Conservation (phyloP, 176 grass and related monocot species). For the Oryza glaberrima region DNA sequence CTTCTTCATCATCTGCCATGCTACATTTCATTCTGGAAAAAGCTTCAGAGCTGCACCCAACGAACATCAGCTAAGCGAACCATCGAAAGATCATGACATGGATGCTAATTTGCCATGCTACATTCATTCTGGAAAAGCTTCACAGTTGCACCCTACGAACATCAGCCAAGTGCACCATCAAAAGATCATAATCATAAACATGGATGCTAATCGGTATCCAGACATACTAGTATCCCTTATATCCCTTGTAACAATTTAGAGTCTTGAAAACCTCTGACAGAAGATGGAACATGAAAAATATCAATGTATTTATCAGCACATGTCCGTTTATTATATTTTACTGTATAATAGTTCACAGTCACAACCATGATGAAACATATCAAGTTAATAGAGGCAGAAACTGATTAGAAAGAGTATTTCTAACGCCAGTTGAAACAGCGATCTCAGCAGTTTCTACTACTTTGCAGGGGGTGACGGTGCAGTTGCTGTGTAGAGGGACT, state of each 20-base stretch:
- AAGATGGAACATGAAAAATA: not conserved
- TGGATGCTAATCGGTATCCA: not conserved
- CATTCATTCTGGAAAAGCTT: not conserved
- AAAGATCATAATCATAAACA: not conserved
- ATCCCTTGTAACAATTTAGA: not conserved
- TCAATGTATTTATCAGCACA: constrained; percentile 23
- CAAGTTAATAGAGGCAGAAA: constrained; percentile 20
- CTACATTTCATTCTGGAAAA: not conserved
- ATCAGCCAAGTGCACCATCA: not conserved
- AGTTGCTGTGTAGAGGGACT: constrained; percentile 62
- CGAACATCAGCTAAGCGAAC: not conserved
- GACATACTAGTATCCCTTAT: not conserved
- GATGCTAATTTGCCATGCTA: not conserved
- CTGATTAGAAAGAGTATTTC: constrained; percentile 63
- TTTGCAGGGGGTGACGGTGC: constrained; percentile 37
- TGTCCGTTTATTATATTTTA: constrained; percentile 22
- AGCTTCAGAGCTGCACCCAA: not conserved
- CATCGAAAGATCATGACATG: not conserved
- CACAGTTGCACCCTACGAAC: not conserved
- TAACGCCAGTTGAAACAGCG: constrained; percentile 29
- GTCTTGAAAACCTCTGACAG: not conserved
- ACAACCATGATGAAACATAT: constrained; percentile 30
- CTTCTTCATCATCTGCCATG: not conserved
- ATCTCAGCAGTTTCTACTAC: constrained; percentile 33
- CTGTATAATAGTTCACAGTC: not conserved